Base-by-base conservation (phyloP, 2,329 filamentous ascomycete species). In the Fusarium agapanthi region DNA sequence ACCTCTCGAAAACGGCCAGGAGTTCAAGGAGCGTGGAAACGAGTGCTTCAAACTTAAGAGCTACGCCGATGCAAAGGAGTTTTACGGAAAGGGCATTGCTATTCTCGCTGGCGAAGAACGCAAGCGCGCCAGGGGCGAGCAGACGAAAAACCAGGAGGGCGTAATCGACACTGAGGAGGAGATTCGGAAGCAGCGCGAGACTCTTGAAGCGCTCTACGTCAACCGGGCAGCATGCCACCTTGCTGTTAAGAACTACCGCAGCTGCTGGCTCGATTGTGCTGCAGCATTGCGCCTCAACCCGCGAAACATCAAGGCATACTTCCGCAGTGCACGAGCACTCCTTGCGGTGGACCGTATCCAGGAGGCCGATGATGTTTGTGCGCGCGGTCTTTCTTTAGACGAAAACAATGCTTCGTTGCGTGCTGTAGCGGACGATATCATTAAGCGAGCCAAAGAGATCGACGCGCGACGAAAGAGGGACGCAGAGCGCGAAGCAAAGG, bases 141-240 rank as follows among this genome's bases (percentile, higher is more conserved):
- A 73, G 35, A 82, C 79, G 5, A 74, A 60, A 66, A 74, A 77
- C 40, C 75, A 75, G 11, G 80, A 80, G 24, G 79, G 77, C 45
- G 78, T 69, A 45, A 66, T 73, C 9, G 81, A 82, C 59, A 74
- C 74, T 4, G 88, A 89, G 57, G 91, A 90, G 44, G 88, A 91
- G 74, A 86, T 88, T 22, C 80, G 84, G 65, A 84, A 89, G 75
- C 89, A 95, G 82, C 86, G 84, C 50, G 83, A 86, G 62, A 85
- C 93, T 55, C 88, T 95, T 63, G 95, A 97, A 83, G 88, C 90
- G 4, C 91, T 94, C 68, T 91, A 95, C 81, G 89, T 92, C 71
- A 99, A 99, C 83, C 91, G 96, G 68, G 95, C 95, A 2, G 90
- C 97, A 34, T 97, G 94, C 83, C 93, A 98, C 81, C 86, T 99